phyloP scores from a whole-genome alignment of 495 filamentous ascomycete genomes.

The Penicillium dipodomyicola region DNA sequence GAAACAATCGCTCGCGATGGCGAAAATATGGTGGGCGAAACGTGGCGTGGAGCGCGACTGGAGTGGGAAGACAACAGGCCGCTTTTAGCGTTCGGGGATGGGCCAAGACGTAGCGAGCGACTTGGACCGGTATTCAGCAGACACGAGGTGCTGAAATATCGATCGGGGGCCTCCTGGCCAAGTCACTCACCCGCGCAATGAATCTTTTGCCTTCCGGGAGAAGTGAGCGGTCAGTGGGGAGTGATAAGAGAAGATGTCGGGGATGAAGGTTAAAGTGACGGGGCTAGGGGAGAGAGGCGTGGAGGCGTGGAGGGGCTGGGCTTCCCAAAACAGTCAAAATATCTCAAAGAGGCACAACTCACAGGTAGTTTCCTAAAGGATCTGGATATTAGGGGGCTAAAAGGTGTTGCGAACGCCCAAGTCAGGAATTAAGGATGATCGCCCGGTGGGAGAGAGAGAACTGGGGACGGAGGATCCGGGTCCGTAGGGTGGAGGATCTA shows the following conservation, averaged over 20 bases:
- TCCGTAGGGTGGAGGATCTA: constrained; percentile 34
- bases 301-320: constrained; percentile 44
- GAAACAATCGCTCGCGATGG: constrained; percentile 15
- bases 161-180: constrained; percentile 27
- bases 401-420: constrained; percentile 36
- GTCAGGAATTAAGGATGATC: constrained; percentile 30
- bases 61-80: constrained; percentile 33
- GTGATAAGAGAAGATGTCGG: constrained; percentile 22
- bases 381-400: constrained; percentile 13
- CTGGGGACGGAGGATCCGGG: constrained; percentile 36
- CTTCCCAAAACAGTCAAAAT: constrained; percentile 11
- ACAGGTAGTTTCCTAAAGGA: constrained; percentile 9
- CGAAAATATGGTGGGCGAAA: constrained; percentile 20
- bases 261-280: constrained; percentile 13
- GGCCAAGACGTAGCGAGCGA: constrained; percentile 41
- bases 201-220: constrained; percentile 24
- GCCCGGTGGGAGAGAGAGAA: constrained; percentile 34
- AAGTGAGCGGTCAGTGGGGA: constrained; percentile 11
- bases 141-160: constrained; percentile 36
- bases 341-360: constrained; percentile 15
- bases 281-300: constrained; percentile 27
- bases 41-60: constrained; percentile 37
- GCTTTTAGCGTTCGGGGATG: constrained; percentile 45
- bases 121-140: constrained; percentile 21
- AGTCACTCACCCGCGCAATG: constrained; percentile 32